Evolutionary conservation across 129 eudicot species (phyloP).

Genomic region (Artemisia argyi): DNA sequence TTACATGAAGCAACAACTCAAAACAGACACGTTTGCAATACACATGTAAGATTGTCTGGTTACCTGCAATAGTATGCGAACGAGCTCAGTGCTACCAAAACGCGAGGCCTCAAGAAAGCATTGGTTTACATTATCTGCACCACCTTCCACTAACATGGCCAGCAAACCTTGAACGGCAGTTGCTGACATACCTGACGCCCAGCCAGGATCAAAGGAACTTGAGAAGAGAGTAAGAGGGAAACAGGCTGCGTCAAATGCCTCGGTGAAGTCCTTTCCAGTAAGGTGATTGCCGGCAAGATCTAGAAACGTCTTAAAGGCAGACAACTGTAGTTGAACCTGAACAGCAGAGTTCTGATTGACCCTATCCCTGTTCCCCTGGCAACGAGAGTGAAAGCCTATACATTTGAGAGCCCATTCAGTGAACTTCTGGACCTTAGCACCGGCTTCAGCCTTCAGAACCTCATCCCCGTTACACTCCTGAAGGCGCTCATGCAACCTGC

Average conservation of each 20-base stretch:
- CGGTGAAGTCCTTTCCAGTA: constrained; percentile 90
- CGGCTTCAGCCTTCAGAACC: constrained; percentile 94
- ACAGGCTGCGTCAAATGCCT: constrained; percentile 99
- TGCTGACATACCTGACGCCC: constrained; percentile 97
- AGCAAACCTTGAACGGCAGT: constrained; percentile 92
- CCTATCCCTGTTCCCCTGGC: constrained; percentile 71
- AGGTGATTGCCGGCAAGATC: constrained; percentile 90
- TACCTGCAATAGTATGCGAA: constrained; percentile 95
- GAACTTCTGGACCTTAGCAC: constrained; percentile 93
- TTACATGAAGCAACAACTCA: no score
- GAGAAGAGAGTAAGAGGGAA: constrained; percentile 97
- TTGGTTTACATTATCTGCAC: constrained; percentile 96
- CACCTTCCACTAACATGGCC: constrained; percentile 92
- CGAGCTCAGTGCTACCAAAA: constrained; percentile 98
- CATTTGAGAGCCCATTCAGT: constrained; percentile 99
- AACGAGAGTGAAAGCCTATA: constrained; percentile 91
- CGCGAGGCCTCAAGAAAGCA: constrained; percentile 98
- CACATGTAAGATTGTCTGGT: constrained; percentile 1
- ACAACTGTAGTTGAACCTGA: constrained; percentile 79
- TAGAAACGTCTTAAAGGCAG: constrained; percentile 86
- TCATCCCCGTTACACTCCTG: constrained; percentile 98
- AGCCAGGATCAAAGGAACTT: constrained; percentile 93
- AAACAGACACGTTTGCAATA: neutral
- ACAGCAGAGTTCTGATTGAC: constrained; percentile 75
- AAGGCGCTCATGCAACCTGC: constrained; percentile 85